phyloP scores from a whole-genome alignment of 768 basidiomycete genomes.

The Rhizopogon vulgaris region DNA sequence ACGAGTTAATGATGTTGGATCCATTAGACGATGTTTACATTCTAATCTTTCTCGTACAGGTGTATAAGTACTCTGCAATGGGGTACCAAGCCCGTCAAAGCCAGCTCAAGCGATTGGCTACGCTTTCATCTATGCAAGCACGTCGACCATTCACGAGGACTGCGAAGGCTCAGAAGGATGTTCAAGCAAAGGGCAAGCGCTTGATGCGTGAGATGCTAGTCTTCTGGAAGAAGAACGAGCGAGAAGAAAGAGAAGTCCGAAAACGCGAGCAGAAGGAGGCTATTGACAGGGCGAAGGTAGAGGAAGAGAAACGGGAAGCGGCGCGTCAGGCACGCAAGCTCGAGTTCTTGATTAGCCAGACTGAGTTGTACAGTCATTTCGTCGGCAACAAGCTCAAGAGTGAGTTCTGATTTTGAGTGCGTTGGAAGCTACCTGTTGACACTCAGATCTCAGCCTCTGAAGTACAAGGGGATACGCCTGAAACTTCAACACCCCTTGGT shows the following conservation, averaged over 20 bases:
- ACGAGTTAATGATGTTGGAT: slow-evolving; percentile 4
- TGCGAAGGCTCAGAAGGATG: slow-evolving; percentile 74
- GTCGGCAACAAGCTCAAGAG: slow-evolving; percentile 95
- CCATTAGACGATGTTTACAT: not conserved
- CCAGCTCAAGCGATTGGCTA: slow-evolving; percentile 73
- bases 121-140: slow-evolving; percentile 69
- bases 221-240: slow-evolving; percentile 98
- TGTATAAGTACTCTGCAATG: slow-evolving; percentile 69
- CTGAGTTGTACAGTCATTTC: slow-evolving; percentile 98
- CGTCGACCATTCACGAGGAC: slow-evolving; percentile 70
- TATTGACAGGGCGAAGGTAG: slow-evolving; percentile 75
- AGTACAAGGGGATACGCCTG: slow-evolving; percentile 55
- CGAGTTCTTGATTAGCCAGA: slow-evolving; percentile 98
- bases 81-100: slow-evolving; percentile 61
- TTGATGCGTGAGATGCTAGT: slow-evolving; percentile 95
- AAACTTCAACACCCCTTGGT: slow-evolving; percentile 44
- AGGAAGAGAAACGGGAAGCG: slow-evolving; percentile 91
- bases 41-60: slow-evolving; percentile 36
- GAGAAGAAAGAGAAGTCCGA: slow-evolving; percentile 88
- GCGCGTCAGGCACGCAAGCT: slow-evolving; percentile 92
- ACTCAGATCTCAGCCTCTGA: slow-evolving; percentile 53
- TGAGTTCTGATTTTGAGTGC: slow-evolving; percentile 29
- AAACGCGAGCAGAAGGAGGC: slow-evolving; percentile 95
- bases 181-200: slow-evolving; percentile 78
- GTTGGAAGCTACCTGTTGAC: slow-evolving; percentile 6